Percentiles rank a stretch among this genome's conserved stretches.
Conservation (phyloP, 2,329 filamentous ascomycete species). For the Rhynchosporium graminicola region DNA sequence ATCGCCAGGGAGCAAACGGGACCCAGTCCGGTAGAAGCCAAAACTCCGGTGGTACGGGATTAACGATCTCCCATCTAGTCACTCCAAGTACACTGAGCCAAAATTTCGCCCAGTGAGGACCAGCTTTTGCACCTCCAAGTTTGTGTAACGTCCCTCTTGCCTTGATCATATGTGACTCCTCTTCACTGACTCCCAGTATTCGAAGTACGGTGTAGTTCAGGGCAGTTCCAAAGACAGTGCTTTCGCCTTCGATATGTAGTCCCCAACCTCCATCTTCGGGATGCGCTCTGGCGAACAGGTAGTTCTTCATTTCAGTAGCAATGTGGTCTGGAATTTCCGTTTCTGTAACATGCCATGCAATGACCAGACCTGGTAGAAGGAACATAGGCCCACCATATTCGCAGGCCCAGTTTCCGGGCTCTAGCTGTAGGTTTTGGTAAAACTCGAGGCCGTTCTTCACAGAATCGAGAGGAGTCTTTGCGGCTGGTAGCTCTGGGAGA, state of each 20-base stretch:
- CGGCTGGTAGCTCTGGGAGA: slow-evolving; percentile 68
- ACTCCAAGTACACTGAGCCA: slow-evolving; percentile 87
- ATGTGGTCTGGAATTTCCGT: slow-evolving; percentile 80
- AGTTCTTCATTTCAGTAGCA: slow-evolving; percentile 87
- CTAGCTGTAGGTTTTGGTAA: slow-evolving; percentile 86
- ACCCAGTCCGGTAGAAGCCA: slow-evolving; percentile 94
- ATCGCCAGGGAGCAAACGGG: slow-evolving; percentile 86
- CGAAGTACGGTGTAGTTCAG: slow-evolving; percentile 86
- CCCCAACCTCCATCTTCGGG: slow-evolving; percentile 96
- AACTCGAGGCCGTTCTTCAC: slow-evolving; percentile 83
- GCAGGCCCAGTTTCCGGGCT: slow-evolving; percentile 91
- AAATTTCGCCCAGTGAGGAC: slow-evolving; percentile 96
- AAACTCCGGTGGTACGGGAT: slow-evolving; percentile 88
- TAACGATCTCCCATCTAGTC: slow-evolving; percentile 87
- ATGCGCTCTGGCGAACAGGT: slow-evolving; percentile 82
- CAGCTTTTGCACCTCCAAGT: slow-evolving; percentile 79
- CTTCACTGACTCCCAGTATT: slow-evolving; percentile 78
- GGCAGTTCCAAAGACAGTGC: slow-evolving; percentile 83
- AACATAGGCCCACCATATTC: slow-evolving; percentile 99
- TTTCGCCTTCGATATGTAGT: slow-evolving; percentile 90
- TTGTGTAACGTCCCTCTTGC: slow-evolving; percentile 80
- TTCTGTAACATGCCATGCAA: slow-evolving; percentile 86
- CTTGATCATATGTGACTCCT: slow-evolving; percentile 82
- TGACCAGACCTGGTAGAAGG: slow-evolving; percentile 79
- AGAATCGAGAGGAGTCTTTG: slow-evolving; percentile 73